phyloP scores from a whole-genome alignment of 75 land plant species.

The Chamaecyparis obtusa region DNA sequence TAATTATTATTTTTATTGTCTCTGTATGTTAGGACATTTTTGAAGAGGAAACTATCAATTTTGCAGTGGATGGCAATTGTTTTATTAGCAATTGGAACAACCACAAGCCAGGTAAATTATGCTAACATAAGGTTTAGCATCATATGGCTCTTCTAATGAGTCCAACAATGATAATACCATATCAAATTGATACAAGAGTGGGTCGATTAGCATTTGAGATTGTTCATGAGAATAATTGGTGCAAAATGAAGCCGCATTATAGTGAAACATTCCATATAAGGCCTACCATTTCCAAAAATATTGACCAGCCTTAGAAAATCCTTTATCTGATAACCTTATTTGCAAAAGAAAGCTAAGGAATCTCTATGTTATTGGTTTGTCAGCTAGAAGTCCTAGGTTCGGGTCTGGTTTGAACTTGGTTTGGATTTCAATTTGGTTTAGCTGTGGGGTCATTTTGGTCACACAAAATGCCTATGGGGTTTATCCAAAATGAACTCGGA shows the following conservation, averaged over 20 bases:
- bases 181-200: neutral
- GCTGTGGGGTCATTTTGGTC: too few relatives aligned
- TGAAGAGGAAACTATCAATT: constrained; percentile 82
- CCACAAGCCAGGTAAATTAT: constrained; percentile 78
- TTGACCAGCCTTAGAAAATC: neutral
- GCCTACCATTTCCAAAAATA: neutral
- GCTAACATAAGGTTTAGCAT: neutral
- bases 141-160: neutral
- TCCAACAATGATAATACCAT: neutral
- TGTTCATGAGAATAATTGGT: neutral
- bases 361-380: neutral
- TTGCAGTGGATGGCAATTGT: constrained; percentile 98
- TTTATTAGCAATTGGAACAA: constrained; percentile 87
- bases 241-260: neutral
- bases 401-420: too few relatives aligned
- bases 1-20: constrained; percentile 3
- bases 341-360: neutral
- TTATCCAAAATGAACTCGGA: too few relatives aligned
- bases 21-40: constrained; percentile 54
- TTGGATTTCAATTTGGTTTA: too few relatives aligned
- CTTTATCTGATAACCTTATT: neutral
- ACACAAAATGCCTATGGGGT: too few relatives aligned
- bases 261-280: neutral
- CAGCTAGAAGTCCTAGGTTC: too few relatives aligned
- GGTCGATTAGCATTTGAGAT: neutral